Conservation (phyloP, 176 grass and related monocot genomes). For the Musa itinerans region DNA sequence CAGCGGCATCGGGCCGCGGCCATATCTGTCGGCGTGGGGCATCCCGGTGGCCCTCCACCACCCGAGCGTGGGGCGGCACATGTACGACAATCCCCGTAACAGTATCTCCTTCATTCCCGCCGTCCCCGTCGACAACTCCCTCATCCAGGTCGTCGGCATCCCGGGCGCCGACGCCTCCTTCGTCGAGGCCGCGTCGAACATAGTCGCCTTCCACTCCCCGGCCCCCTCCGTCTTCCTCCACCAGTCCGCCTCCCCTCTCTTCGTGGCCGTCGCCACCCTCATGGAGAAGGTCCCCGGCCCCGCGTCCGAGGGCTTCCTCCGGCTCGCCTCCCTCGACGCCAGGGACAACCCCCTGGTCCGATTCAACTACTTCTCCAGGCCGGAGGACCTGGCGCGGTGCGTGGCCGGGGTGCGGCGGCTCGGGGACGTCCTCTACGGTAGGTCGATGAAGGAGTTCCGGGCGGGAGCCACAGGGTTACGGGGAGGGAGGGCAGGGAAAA, state of each 20-base stretch:
- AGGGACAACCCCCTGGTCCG: conserved; percentile 43
- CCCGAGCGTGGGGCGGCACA: conserved; percentile 51
- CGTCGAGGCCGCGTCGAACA: conserved; percentile 71
- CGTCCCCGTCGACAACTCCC: conserved; percentile 60
- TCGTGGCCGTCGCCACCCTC: conserved; percentile 51
- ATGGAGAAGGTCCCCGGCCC: conserved; percentile 80
- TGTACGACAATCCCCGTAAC: conserved; percentile 85
- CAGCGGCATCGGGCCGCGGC: conserved; percentile 57
- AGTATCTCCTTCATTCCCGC: conserved; percentile 71
- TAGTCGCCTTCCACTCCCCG: conserved; percentile 41
- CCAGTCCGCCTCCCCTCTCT: conserved; percentile 34
- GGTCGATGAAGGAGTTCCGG: conserved; percentile 56
- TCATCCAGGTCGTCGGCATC: conserved; percentile 86
- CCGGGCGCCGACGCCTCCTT: conserved; percentile 43
- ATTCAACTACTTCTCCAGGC: conserved; percentile 75
- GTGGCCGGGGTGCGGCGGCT: conserved; percentile 48
- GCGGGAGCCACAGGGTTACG: conserved; percentile 1
- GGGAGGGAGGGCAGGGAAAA: conserved; percentile 29
- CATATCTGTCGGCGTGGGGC: conserved; percentile 49
- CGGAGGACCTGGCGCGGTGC: conserved; percentile 44
- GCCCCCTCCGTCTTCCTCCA: conserved; percentile 27
- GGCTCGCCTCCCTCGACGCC: conserved; percentile 50
- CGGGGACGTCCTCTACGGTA: conserved; percentile 43
- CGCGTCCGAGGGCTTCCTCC: conserved; percentile 47
- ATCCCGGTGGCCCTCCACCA: conserved; percentile 46